phyloP scores from a whole-genome alignment of 495 filamentous ascomycete species.

The Daldinia grandis region DNA sequence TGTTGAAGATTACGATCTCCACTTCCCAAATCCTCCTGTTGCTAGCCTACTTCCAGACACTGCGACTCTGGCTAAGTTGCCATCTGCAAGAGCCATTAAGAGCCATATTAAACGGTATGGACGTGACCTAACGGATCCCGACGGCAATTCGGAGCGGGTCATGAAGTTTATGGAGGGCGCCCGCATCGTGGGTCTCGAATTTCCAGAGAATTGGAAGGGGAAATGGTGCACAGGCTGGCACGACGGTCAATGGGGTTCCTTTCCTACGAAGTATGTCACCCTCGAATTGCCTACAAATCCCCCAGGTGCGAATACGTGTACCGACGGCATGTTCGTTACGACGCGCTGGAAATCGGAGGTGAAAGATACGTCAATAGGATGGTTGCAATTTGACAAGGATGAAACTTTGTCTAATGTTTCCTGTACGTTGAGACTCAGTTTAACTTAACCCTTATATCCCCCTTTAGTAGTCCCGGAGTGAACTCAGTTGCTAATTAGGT shows the following conservation, averaged over 20 bases:
- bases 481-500: slow-evolving; percentile 7
- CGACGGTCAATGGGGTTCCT: slow-evolving; percentile 54
- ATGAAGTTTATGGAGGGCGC: slow-evolving; percentile 56
- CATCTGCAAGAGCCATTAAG: slow-evolving; percentile 46
- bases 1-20: slow-evolving; percentile 52
- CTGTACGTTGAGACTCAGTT: slow-evolving; percentile 39
- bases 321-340: slow-evolving; percentile 47
- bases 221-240: slow-evolving; percentile 58
- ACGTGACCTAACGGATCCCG: slow-evolving; percentile 46
- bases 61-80: slow-evolving; percentile 38
- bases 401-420: slow-evolving; percentile 53
- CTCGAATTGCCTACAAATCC: slow-evolving; percentile 45
- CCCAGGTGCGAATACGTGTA: slow-evolving; percentile 10
- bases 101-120: slow-evolving; percentile 48
- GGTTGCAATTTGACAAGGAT: slow-evolving; percentile 55
- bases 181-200: slow-evolving; percentile 54
- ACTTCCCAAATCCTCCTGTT: slow-evolving; percentile 48
- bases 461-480: too few species aligned
- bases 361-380: slow-evolving; percentile 32
- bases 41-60: slow-evolving; percentile 47
- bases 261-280: slow-evolving; percentile 50
- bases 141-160: slow-evolving; percentile 48
- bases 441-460: background rate
- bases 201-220: slow-evolving; percentile 55
- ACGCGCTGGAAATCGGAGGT: slow-evolving; percentile 56